phyloP scores from a whole-genome alignment of 805 yeast species.

The Kockiozyma suomiensis region DNA sequence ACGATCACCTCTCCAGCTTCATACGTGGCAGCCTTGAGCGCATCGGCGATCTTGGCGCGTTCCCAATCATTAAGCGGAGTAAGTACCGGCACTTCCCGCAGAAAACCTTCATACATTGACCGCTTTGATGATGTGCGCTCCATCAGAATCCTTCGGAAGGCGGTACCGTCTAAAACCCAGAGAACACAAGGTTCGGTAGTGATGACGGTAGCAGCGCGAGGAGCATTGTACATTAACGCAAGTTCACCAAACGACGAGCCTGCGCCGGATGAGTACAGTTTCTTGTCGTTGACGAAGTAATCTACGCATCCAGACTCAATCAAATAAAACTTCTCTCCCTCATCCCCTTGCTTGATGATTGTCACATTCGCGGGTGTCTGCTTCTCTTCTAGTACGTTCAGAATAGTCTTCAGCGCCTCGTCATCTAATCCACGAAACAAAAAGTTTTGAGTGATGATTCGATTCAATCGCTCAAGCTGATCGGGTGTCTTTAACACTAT shows the following conservation, averaged over 20 bases:
- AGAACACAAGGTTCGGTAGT: constrained; percentile 65
- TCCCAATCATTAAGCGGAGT: constrained; percentile 73
- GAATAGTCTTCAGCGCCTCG: constrained; percentile 72
- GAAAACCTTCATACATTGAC: constrained; percentile 82
- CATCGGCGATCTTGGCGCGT: constrained; percentile 91
- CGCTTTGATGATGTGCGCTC: constrained; percentile 92
- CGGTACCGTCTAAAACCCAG: constrained; percentile 92
- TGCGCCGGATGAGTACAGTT: constrained; percentile 74
- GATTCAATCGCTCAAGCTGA: constrained; percentile 68
- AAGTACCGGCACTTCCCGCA: constrained; percentile 83
- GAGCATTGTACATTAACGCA: constrained; percentile 96
- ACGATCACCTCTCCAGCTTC: constrained; percentile 74
- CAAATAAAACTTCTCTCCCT: constrained; percentile 89
- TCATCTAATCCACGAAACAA: constrained; percentile 81
- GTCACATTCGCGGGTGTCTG: constrained; percentile 47
- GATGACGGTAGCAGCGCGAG: constrained; percentile 92
- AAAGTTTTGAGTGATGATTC: constrained; percentile 77
- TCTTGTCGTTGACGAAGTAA: constrained; percentile 67
- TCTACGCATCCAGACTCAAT: constrained; percentile 85
- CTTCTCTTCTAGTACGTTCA: constrained; percentile 81
- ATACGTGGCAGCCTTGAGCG: constrained; percentile 76
- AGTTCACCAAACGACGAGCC: constrained; percentile 96
- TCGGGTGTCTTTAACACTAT: constrained; percentile 42
- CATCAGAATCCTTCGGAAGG: constrained; percentile 86
- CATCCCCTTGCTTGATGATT: constrained; percentile 88